Evolutionary conservation across 2,329 filamentous ascomycete genomes (phyloP).

Genomic region (Cladophialophora exuberans): DNA sequence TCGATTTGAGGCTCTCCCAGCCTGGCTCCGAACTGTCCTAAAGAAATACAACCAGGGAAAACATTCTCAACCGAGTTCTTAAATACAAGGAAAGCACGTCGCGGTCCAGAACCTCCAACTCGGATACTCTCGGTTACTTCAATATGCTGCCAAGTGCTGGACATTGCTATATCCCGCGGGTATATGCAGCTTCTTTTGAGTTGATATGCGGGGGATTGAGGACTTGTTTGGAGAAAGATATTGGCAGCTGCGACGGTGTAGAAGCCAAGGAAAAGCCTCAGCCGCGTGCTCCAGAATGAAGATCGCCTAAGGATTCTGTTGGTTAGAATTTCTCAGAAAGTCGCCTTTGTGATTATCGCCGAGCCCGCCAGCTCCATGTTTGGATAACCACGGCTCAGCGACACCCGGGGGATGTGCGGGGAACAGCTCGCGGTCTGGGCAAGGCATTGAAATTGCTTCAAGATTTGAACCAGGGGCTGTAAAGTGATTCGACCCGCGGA

Average conservation of each 20-base stretch:
- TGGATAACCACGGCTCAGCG: not conserved
- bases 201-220: not conserved
- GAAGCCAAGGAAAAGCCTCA: slow-evolving; percentile 7
- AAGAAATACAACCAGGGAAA: too few species aligned
- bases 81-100: too few species aligned
- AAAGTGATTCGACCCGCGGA: too few species aligned
- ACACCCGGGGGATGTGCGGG: not conserved
- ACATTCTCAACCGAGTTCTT: too few species aligned
- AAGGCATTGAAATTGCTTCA: too few species aligned
- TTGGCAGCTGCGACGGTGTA: not conserved
- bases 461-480: too few species aligned
- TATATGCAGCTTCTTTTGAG: not conserved
- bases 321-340: not conserved
- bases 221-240: not conserved
- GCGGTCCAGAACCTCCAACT: too few species aligned
- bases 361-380: not conserved
- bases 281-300: not conserved
- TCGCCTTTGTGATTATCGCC: not conserved
- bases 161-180: not conserved
- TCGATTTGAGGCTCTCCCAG: not conserved
- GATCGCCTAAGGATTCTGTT: not conserved
- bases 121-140: too few species aligned
- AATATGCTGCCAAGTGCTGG: slow-evolving; percentile 1
- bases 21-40: not conserved
- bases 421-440: too few species aligned